phyloP scores from a whole-genome alignment of 495 filamentous ascomycete species.

The Chaetomium cochliodes region DNA sequence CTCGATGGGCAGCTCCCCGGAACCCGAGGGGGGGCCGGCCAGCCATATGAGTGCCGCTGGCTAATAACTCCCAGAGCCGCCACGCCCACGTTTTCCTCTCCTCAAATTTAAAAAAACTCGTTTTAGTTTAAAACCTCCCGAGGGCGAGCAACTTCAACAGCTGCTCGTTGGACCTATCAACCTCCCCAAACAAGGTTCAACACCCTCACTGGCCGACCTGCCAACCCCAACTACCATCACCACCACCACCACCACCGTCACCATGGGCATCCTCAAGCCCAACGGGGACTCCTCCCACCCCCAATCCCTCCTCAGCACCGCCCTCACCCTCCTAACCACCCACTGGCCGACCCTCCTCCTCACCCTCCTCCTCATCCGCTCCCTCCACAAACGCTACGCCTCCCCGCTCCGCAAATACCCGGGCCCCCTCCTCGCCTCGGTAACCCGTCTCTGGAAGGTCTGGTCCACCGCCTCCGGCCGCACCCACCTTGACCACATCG shows the following conservation, averaged over 20 bases:
- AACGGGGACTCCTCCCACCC: constrained; percentile 34
- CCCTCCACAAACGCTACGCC: constrained; percentile 43
- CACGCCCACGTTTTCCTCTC: not conserved
- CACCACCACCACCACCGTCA: not conserved
- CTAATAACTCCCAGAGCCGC: constrained; percentile 9
- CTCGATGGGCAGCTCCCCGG: not conserved
- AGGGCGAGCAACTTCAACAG: constrained; percentile 36
- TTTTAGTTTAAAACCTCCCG: constrained; percentile 17
- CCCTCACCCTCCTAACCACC: constrained; percentile 32
- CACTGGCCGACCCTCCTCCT: constrained; percentile 43
- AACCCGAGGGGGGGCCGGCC: not conserved
- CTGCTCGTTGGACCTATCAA: constrained; percentile 11
- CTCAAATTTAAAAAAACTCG: not conserved
- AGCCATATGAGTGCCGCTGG: not conserved
- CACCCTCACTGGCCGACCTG: not conserved
- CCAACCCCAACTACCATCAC: not conserved
- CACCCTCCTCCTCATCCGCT: constrained; percentile 33
- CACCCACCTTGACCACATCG: constrained; percentile 49
- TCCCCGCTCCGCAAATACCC: constrained; percentile 50
- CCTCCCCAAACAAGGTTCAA: constrained; percentile 9
- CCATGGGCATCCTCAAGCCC: constrained; percentile 36
- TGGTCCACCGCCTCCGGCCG: constrained; percentile 37
- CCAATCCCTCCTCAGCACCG: constrained; percentile 31
- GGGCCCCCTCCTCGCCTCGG: constrained; percentile 52
- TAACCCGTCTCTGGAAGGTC: constrained; percentile 49